Evolutionary conservation across 1,284 basidiomycete species (phyloP).

Genomic region (Blastosporella zonata): DNA sequence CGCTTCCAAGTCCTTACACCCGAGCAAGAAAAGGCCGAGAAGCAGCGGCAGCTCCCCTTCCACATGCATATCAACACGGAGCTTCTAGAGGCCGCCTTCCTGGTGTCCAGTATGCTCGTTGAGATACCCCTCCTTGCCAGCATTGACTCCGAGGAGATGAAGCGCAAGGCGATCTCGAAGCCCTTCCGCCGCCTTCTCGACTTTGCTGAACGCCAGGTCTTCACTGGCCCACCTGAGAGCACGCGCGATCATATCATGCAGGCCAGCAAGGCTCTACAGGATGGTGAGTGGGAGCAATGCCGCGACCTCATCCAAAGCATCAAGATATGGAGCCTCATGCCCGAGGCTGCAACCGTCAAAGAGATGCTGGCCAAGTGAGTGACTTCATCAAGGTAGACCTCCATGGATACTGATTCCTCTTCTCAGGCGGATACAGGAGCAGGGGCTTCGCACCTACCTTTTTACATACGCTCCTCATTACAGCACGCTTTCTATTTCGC

Average conservation of each 20-base stretch:
- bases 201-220: slow-evolving; percentile 96
- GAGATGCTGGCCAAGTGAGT: slow-evolving; percentile 90
- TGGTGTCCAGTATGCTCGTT: slow-evolving; percentile 97
- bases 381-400: slow-evolving; percentile 1
- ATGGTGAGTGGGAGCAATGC: slow-evolving; percentile 96
- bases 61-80: slow-evolving; percentile 99
- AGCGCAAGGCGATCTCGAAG: slow-evolving; percentile 89
- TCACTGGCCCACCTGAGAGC: slow-evolving; percentile 98
- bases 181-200: slow-evolving; percentile 95
- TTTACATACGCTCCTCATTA: slow-evolving; percentile 99
- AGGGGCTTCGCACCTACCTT: slow-evolving; percentile 94
- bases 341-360: slow-evolving; percentile 85
- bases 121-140: slow-evolving; percentile 96
- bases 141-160: slow-evolving; percentile 91
- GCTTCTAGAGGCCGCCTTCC: slow-evolving; percentile 94
- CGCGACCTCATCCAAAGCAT: slow-evolving; percentile 91
- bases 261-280: slow-evolving; percentile 94
- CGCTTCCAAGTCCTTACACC: slow-evolving; percentile 85
- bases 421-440: slow-evolving; percentile 91
- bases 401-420: slow-evolving; percentile 3
- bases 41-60: slow-evolving; percentile 95
- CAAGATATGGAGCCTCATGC: slow-evolving; percentile 98
- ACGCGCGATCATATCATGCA: slow-evolving; percentile 99
- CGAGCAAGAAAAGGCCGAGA: slow-evolving; percentile 97
- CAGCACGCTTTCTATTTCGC: slow-evolving; percentile 83